Percentiles rank a stretch among this genome's conserved stretches.
These are phyloP conservation scores for Dendrocalamus latiflorus DNA, from an alignment of 202 grass and related monocot genomes.

Conservation along the genomic window DNA sequence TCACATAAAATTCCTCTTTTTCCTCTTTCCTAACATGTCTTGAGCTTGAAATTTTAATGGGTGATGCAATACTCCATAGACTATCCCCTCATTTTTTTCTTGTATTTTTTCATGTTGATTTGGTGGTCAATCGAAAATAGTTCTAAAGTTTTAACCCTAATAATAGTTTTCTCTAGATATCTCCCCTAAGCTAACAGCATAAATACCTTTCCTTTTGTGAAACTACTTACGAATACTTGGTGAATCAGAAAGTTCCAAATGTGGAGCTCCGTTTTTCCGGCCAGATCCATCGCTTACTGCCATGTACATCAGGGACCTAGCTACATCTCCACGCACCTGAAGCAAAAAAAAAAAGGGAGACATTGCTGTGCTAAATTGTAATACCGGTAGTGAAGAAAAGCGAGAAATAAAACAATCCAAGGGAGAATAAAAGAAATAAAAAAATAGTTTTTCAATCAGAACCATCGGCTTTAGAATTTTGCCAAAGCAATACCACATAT, in stretches of 20 bases:
- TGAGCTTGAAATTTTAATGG: background rate
- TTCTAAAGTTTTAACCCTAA: background rate
- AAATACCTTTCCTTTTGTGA: background rate
- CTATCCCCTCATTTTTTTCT: background rate
- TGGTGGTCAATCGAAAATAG: background rate
- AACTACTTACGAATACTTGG: slow-evolving; percentile 63
- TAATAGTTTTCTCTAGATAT: background rate
- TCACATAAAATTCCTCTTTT: background rate
- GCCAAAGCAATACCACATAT: too few species aligned
- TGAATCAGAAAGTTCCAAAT: slow-evolving; percentile 60
- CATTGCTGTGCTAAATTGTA: background rate
- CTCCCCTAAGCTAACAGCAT: background rate
- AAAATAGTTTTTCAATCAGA: too few species aligned
- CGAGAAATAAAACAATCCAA: too few species aligned
- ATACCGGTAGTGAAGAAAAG: too few species aligned
- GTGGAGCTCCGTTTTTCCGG: slow-evolving; percentile 39
- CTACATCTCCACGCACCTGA: slow-evolving; percentile 73
- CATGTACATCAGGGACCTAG: slow-evolving; percentile 86
- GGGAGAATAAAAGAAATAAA: too few species aligned
- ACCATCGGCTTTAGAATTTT: too few species aligned
- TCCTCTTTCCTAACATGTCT: background rate
- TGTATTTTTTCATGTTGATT: background rate
- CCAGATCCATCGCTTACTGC: slow-evolving; percentile 59
- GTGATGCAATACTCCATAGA: background rate
- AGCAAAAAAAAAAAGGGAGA: background rate